Base-by-base conservation (phyloP, 2,329 filamentous ascomycete genomes). In the Alternaria gaisen region DNA sequence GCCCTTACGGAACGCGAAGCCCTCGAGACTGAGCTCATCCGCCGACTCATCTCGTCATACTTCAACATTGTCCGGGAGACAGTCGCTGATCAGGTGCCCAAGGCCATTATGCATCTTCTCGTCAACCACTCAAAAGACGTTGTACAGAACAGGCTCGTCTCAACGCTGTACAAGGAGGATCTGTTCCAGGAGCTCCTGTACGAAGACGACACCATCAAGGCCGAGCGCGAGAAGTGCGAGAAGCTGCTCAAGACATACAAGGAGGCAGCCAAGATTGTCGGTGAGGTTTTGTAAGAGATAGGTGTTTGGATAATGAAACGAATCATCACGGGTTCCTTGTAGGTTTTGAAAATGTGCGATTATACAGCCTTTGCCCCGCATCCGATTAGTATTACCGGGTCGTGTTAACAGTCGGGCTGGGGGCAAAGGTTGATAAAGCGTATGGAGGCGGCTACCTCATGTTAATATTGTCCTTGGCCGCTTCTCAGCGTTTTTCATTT, bases 41-140 rank as follows among this genome's bases (percentile, higher is more conserved):
- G 94, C 47, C 92, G 94, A 47, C 87, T 99, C 58, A 99, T 99
- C 78, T 97, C 92, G 32, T 97, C 94, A 1, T 99, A 99, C 84
- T 99, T 99, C 85, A 97, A 97, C 79, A 99, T 99, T 74, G 95
- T 99, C 47, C 92, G 95, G 65, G 95, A 99, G 81, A 94, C 93
- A n/a, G 97, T 97, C 72, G 94, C 94, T 44, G 95, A 99, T 77
- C 94, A 98, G 81, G 95, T 99, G 11, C 95, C 95, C 68, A 99
- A 99, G 83, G 95, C 95, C 5, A 91, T 99, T 70, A 99, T 99
- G 95, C 95, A 99, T 79, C 87, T 99, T 47, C 87, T 99, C 34
- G 95, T 99, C 76, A 99, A 99, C 81, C 92, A 97, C 83, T 97
- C 92, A 82, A 97, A 98, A 80, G 95, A 99, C 69, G 94, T 94